Conservation (phyloP, 2,329 filamentous ascomycete species). For the Cytospora mali region DNA sequence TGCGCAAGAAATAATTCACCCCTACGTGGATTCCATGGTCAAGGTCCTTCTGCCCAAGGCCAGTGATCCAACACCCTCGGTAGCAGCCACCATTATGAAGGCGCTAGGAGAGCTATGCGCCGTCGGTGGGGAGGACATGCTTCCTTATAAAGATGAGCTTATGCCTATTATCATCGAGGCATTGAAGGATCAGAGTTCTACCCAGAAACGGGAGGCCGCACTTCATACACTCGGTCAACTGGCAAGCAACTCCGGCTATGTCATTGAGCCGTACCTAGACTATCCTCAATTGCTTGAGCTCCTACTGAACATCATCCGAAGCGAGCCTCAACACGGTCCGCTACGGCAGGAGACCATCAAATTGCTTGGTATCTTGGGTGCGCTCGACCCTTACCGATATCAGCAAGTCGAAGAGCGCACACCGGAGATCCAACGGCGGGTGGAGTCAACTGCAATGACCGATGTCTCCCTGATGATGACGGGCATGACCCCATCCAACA, state of each 20-base stretch:
- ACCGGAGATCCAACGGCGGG: constrained; percentile 74
- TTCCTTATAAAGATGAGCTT: constrained; percentile 83
- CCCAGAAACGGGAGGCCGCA: constrained; percentile 86
- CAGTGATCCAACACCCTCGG: constrained; percentile 79
- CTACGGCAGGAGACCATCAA: constrained; percentile 95
- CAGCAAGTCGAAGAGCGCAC: constrained; percentile 90
- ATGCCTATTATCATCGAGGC: constrained; percentile 96
- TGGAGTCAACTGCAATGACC: constrained; percentile 69
- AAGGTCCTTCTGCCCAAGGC: constrained; percentile 93
- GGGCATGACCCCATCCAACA: constrained; percentile 91
- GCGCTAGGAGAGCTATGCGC: constrained; percentile 93
- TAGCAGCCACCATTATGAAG: constrained; percentile 92
- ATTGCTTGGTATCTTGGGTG: constrained; percentile 91
- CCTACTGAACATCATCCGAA: constrained; percentile 90
- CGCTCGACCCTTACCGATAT: constrained; percentile 93
- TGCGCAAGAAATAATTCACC: constrained; percentile 89
- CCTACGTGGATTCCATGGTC: constrained; percentile 96
- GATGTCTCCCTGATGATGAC: constrained; percentile 99
- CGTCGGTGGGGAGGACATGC: constrained; percentile 93
- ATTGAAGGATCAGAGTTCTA: constrained; percentile 89
- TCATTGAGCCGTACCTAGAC: constrained; percentile 93
- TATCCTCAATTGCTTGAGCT: constrained; percentile 93
- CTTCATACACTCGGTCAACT: constrained; percentile 88
- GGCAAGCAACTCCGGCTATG: constrained; percentile 95
- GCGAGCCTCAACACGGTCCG: constrained; percentile 79